A percentile compares a stretch with the other conserved stretches of the same genome.
phyloP scores from a whole-genome alignment of 23 red algal species.

The Gracilaria caudata region DNA sequence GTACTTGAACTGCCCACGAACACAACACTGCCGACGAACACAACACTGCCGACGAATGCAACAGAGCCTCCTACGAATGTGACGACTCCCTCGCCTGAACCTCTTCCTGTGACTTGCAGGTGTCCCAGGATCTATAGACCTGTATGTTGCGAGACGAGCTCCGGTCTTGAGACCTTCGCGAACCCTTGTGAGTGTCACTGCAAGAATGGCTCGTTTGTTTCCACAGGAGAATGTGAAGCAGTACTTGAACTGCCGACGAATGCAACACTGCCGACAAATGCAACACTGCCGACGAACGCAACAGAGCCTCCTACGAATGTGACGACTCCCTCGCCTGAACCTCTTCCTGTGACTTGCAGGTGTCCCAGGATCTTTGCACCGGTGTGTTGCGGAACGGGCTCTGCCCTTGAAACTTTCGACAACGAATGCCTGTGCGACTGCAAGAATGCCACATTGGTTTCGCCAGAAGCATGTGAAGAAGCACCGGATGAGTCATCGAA shows the following conservation, averaged over 20 bases:
- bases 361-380: not conserved
- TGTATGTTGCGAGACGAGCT: not conserved
- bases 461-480: not conserved
- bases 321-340: no score
- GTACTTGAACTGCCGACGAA: no score
- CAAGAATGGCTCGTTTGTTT: not conserved
- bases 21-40: no score
- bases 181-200: not conserved
- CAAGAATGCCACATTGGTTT: not conserved
- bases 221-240: not conserved
- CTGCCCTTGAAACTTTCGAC: not conserved
- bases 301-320: no score
- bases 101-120: not conserved
- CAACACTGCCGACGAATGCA: no score
- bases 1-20: no score
- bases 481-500: no score
- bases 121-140: not conserved
- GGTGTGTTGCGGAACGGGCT: not conserved
- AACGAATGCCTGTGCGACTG: not conserved
- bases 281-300: no score
- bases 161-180: not conserved
- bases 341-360: not conserved
- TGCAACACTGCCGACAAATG: no score
- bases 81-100: no score
- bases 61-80: no score